Evolutionary conservation across 2,329 filamentous ascomycete genomes (phyloP).

Genomic region (Colletotrichum sp.): DNA sequence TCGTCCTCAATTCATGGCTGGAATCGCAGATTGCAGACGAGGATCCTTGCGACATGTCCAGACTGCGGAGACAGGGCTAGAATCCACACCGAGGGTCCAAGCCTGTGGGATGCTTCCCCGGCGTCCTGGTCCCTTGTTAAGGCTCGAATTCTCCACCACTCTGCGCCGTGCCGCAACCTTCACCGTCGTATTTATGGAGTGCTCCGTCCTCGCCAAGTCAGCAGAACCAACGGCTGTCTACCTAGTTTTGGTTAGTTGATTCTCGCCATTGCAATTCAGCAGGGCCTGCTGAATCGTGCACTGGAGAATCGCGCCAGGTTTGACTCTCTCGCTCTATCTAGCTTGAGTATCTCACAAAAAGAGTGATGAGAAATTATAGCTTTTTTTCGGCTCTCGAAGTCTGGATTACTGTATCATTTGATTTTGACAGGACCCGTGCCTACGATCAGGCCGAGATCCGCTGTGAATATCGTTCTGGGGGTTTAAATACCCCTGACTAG

Average conservation of each 20-base stretch:
- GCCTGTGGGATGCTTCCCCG: background rate
- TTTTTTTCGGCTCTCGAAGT: background rate
- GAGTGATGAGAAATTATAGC: background rate
- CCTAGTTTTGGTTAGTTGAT: background rate
- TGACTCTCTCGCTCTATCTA: background rate
- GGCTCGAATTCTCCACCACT: background rate
- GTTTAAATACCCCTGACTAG: background rate
- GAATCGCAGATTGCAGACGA: background rate
- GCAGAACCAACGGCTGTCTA: background rate
- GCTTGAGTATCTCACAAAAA: background rate
- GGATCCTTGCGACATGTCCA: background rate
- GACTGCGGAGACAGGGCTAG: background rate
- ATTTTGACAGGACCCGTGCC: background rate
- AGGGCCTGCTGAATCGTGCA: background rate
- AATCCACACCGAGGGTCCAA: background rate
- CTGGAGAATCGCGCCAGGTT: background rate
- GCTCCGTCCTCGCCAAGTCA: background rate
- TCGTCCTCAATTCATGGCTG: background rate
- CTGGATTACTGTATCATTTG: background rate
- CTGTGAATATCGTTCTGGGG: background rate
- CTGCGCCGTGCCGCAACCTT: background rate
- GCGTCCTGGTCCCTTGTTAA: background rate
- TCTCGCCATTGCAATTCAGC: background rate
- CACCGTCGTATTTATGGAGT: background rate
- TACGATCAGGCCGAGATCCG: background rate